These are phyloP conservation scores for Umbellularia californica DNA, from an alignment of 164 flowering plant species.

Conservation along the genomic window DNA sequence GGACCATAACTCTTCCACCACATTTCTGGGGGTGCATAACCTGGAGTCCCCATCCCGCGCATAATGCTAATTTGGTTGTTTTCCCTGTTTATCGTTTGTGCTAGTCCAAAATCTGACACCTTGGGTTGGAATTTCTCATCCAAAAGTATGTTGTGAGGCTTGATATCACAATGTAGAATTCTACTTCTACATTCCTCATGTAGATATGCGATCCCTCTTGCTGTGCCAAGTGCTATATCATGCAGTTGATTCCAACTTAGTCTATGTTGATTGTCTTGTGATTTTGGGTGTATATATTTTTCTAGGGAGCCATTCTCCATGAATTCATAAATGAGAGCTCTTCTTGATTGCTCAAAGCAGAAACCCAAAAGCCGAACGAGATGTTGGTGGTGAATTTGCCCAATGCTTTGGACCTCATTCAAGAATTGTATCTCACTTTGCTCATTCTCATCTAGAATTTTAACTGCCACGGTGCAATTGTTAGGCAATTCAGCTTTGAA, in stretches of 20 bases:
- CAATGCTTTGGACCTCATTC: conserved; percentile 9
- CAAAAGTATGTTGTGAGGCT: conserved; percentile 12
- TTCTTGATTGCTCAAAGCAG: conserved; percentile 1
- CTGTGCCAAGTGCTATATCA: conserved; percentile 13
- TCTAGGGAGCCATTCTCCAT: conserved; percentile 4
- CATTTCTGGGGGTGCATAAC: conserved; percentile 11
- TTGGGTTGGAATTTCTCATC: conserved; percentile 2
- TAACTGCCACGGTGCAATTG: conserved; percentile 1
- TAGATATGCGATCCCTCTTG: conserved; percentile 7
- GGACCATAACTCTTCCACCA: conserved; percentile 1
- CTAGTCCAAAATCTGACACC: conserved; percentile 15
- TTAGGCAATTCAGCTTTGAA: conserved; percentile 9
- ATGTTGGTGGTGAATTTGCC: conserved; percentile 9
- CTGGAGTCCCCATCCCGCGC: conserved; percentile 1
- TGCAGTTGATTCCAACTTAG: conserved; percentile 6
- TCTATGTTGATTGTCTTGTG: not conserved
- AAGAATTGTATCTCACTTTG: conserved; percentile 9
- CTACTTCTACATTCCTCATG: conserved; percentile 7
- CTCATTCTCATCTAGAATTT: not conserved
- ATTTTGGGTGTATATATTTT: not conserved
- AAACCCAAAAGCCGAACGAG: conserved; percentile 10
- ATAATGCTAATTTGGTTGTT: not conserved
- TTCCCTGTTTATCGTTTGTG: not conserved
- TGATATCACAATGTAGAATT: conserved; percentile 15
- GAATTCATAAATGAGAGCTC: conserved; percentile 1